A percentile compares a stretch with the other conserved stretches of the same genome.
Evolutionary conservation across 148 eudicot genomes (phyloP).

Genomic region (Vaccinium corymbosum): DNA sequence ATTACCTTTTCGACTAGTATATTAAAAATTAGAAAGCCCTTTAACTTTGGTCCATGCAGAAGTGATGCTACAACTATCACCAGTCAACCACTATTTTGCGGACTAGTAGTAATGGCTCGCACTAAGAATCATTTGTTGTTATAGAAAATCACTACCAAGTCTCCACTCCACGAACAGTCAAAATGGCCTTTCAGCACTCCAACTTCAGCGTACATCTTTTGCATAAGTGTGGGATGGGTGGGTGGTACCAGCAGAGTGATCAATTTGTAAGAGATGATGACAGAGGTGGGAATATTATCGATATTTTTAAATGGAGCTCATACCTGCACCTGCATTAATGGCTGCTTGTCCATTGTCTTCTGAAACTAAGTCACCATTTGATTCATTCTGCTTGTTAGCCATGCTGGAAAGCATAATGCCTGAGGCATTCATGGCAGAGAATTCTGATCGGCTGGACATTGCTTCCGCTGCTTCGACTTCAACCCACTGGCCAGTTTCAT

Average conservation of each 20-base stretch:
- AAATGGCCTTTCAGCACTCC: neutral
- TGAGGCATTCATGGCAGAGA: constrained; percentile 47
- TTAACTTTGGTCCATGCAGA: neutral
- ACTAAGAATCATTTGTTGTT: neutral
- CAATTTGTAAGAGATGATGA: neutral
- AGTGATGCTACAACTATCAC: neutral
- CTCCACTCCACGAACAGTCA: neutral
- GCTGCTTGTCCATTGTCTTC: constrained; percentile 51
- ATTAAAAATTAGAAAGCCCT: neutral
- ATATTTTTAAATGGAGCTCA: neutral
- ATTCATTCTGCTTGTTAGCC: constrained; percentile 34
- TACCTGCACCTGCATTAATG: constrained; percentile 34
- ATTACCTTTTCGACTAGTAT: neutral
- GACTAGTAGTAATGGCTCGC: neutral
- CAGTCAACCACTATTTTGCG: neutral
- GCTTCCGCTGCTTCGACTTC: constrained; percentile 84
- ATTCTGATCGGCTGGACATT: constrained; percentile 41
- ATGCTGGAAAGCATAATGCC: constrained; percentile 54
- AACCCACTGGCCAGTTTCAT: constrained; percentile 95
- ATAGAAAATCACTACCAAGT: neutral
- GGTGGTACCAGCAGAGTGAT: neutral
- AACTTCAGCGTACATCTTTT: neutral
- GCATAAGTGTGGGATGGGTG: neutral
- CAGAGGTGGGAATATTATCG: neutral
- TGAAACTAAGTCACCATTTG: constrained; percentile 36